Evolutionary conservation across 768 basidiomycete genomes (phyloP).

Genomic region (Xerocomellus dryophilus): DNA sequence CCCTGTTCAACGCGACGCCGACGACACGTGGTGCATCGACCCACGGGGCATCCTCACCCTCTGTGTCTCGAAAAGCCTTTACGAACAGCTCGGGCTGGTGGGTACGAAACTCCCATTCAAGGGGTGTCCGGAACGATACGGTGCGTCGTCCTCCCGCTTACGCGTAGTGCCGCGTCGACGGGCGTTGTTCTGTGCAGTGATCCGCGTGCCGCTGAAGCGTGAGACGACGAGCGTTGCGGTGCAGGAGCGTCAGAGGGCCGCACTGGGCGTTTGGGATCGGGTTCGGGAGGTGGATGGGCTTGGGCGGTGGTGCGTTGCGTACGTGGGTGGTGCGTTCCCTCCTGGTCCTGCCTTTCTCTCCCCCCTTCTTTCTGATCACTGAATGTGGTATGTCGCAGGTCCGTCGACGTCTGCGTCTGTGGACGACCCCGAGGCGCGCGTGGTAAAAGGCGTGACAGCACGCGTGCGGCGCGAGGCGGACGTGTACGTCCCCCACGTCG

Average conservation of each 20-base stretch:
- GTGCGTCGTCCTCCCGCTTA: conserved; percentile 33
- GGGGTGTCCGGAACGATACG: conserved; percentile 43
- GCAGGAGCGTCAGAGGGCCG: conserved; percentile 38
- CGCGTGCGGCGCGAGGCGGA: conserved; percentile 27
- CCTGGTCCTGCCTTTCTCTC: neutral
- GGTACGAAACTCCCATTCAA: conserved; percentile 57
- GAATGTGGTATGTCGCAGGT: neutral
- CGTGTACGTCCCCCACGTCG: conserved; percentile 41
- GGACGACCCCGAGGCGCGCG: neutral
- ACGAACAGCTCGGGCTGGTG: conserved; percentile 58
- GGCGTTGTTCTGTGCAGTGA: conserved; percentile 34
- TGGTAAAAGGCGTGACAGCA: conserved; percentile 18
- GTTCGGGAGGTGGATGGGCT: conserved; percentile 34
- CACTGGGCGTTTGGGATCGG: conserved; percentile 50
- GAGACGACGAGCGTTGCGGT: conserved; percentile 37
- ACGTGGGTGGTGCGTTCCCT: conserved; percentile 26
- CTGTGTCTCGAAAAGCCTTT: conserved; percentile 52
- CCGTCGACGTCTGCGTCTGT: neutral
- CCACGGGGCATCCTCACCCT: conserved; percentile 57
- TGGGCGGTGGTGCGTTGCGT: conserved; percentile 46
- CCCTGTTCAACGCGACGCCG: conserved; percentile 28
- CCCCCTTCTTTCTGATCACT: neutral
- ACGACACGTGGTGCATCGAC: conserved; percentile 73
- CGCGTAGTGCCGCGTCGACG: neutral
- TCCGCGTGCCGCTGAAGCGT: conserved; percentile 44